Evolutionary conservation across 2,329 filamentous ascomycete genomes (phyloP).

Genomic region (Pseudogymnoascus sp.): DNA sequence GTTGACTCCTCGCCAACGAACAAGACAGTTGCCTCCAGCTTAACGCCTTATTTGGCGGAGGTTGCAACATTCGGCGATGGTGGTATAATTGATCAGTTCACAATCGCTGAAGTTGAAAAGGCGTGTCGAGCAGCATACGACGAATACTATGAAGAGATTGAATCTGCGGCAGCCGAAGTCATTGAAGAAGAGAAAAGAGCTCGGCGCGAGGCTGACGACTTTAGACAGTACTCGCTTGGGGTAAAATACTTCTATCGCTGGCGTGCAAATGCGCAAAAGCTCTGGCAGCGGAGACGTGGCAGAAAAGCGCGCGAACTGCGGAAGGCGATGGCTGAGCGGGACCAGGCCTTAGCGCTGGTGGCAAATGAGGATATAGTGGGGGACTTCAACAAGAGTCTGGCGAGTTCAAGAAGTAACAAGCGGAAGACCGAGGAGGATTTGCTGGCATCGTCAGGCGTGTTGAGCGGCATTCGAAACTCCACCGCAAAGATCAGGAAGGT

Average conservation of each 20-base stretch:
- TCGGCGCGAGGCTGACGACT: slow-evolving; percentile 13
- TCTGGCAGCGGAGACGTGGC: slow-evolving; percentile 22
- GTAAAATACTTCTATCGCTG: slow-evolving; percentile 24
- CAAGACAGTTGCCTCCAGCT: neutral
- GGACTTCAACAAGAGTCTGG: slow-evolving; percentile 20
- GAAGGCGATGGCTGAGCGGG: slow-evolving; percentile 22
- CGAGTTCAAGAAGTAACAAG: slow-evolving; percentile 10
- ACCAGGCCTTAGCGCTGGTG: slow-evolving; percentile 7
- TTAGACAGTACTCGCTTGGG: slow-evolving; percentile 21
- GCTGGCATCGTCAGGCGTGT: slow-evolving; percentile 18
- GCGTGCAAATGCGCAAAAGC: slow-evolving; percentile 19
- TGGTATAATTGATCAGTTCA: slow-evolving; percentile 28
- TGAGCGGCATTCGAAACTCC: slow-evolving; percentile 21
- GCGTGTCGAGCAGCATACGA: neutral
- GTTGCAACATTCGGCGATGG: slow-evolving; percentile 17
- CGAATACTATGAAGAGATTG: slow-evolving; percentile 15
- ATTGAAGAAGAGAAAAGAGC: slow-evolving; percentile 16
- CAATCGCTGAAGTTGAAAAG: slow-evolving; percentile 16
- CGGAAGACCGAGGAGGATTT: slow-evolving; percentile 21
- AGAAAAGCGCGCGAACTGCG: slow-evolving; percentile 23
- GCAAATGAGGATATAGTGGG: slow-evolving; percentile 20
- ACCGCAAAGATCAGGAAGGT: slow-evolving; percentile 16
- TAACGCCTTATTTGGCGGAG: neutral
- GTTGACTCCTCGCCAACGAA: neutral
- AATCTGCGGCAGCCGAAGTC: slow-evolving; percentile 16